Conservation (phyloP, 2,329 filamentous ascomycete genomes). For the Phaeosphaeriaceae sp. region DNA sequence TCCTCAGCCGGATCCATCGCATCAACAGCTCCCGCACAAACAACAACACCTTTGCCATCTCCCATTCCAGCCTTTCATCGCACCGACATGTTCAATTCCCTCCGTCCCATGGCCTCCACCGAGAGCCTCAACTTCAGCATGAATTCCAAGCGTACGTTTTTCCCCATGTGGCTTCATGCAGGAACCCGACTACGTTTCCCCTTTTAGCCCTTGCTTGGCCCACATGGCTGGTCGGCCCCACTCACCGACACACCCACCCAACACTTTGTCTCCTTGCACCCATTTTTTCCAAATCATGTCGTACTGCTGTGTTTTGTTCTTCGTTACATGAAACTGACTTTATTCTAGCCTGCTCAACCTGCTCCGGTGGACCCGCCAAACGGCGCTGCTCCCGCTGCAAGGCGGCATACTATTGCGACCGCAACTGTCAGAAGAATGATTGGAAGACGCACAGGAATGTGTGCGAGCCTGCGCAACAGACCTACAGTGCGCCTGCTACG, state of each 20-base stretch:
- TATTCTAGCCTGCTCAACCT: slow-evolving; percentile 33
- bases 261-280: slow-evolving; percentile 1
- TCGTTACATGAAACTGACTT: not conserved
- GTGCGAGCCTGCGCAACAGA: slow-evolving; percentile 45
- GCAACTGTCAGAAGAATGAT: slow-evolving; percentile 60
- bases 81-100: slow-evolving; percentile 30
- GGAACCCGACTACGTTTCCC: slow-evolving; percentile 32
- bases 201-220: slow-evolving; percentile 17
- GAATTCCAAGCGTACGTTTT: slow-evolving; percentile 34
- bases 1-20: slow-evolving; percentile 32
- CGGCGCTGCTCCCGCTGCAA: slow-evolving; percentile 58
- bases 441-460: slow-evolving; percentile 60
- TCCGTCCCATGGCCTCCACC: slow-evolving; percentile 33
- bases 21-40: slow-evolving; percentile 23
- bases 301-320: not conserved
- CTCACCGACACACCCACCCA: slow-evolving; percentile 16
- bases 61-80: slow-evolving; percentile 31
- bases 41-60: slow-evolving; percentile 21
- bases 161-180: slow-evolving; percentile 31
- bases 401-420: slow-evolving; percentile 59
- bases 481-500: slow-evolving; percentile 29
- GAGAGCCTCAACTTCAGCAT: slow-evolving; percentile 32
- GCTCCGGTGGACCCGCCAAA: slow-evolving; percentile 29
- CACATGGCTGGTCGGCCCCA: slow-evolving; percentile 18
- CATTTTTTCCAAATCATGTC: not conserved